Evolutionary conservation across 176 grass and related monocot genomes (phyloP), one percentile per base, ranked within the genome.

Genomic region (Musa itinerans): DNA sequence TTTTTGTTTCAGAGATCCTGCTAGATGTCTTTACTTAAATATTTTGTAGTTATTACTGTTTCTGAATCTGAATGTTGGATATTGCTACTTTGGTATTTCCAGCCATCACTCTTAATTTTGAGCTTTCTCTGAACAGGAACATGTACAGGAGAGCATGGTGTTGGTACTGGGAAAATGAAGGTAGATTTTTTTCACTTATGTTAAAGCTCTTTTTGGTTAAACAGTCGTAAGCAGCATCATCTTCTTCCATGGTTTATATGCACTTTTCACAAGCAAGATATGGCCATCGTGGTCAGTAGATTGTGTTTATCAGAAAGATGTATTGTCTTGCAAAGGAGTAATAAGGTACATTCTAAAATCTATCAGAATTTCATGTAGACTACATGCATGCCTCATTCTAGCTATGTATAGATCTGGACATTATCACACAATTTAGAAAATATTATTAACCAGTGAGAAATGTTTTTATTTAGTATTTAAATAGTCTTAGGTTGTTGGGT

Each of bases 141-240:
- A 66, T 99, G 90, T 79, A 92, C 95, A 26, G 95, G 95, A 84
- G 95, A 99, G 84, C 95, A 99, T 74, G 90, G 90, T 74, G 95
- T 99, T 74, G 88, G 90, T 67, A 94, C 95, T 1, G 95, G 95
- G 61, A 99, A 99, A 92, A 94, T 94, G 95, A 99, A 99, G 95
- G 95, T 88, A 91, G 70, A 81, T 77, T 70, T 19, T 19, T 10
- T 51, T 70, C 11, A 11, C 1, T 8, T 14, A 1, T 29, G 64
- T 27, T 29, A 34, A 34, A 13, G 11, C 14, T 25, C 4, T 12
- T 68, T 4, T 68, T 15, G 2, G 25, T 15, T 16, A 68, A 68
- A 34, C 16, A 43, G 34, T 43, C 34, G 0, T 43, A 43, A 43
- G 34, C 65, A 68, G 13, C 24, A 43, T 0, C 34, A 43, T 67